phyloP scores from a whole-genome alignment of 2,329 filamentous ascomycete species.

The Pseudogymnoascus sp. region DNA sequence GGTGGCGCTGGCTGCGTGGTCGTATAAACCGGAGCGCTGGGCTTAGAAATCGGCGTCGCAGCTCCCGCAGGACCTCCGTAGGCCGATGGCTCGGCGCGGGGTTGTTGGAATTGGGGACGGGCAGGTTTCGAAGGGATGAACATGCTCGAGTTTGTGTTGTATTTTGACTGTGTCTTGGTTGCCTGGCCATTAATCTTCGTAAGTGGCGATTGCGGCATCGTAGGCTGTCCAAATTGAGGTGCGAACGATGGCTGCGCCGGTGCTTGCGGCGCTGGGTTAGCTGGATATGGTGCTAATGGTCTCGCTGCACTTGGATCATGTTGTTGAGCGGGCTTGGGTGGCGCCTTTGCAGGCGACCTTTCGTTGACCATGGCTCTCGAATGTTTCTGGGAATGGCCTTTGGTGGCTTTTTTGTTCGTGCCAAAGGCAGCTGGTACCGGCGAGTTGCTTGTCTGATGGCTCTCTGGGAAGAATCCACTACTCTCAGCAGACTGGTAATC shows the following conservation, averaged over 20 bases:
- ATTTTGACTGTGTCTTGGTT: conserved; percentile 19
- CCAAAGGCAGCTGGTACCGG: conserved; percentile 14
- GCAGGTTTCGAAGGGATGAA: conserved; percentile 28
- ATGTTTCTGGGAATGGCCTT: conserved; percentile 3
- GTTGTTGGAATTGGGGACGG: conserved; percentile 20
- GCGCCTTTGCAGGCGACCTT: conserved; percentile 26
- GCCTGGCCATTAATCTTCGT: not conserved
- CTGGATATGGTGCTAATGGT: conserved; percentile 10
- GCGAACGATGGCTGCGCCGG: conserved; percentile 13
- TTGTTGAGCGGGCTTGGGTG: conserved; percentile 16
- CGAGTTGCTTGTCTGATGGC: conserved; percentile 13
- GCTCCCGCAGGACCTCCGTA: conserved; percentile 16
- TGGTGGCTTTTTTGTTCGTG: conserved; percentile 10
- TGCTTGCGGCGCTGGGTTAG: conserved; percentile 11
- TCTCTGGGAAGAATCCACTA: conserved; percentile 10
- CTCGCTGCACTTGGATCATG: conserved; percentile 19
- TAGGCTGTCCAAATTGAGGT: conserved; percentile 27
- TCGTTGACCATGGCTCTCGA: conserved; percentile 27
- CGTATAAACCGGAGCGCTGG: conserved; percentile 19
- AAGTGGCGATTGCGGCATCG: conserved; percentile 26
- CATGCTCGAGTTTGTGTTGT: conserved; percentile 17
- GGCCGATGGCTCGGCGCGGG: conserved; percentile 15
- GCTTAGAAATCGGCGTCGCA: conserved; percentile 17
- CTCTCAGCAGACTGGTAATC: not conserved
- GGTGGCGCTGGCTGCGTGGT: conserved; percentile 23